Base-by-base conservation (phyloP, 495 filamentous ascomycete species). In the Cryomyces minteri region DNA sequence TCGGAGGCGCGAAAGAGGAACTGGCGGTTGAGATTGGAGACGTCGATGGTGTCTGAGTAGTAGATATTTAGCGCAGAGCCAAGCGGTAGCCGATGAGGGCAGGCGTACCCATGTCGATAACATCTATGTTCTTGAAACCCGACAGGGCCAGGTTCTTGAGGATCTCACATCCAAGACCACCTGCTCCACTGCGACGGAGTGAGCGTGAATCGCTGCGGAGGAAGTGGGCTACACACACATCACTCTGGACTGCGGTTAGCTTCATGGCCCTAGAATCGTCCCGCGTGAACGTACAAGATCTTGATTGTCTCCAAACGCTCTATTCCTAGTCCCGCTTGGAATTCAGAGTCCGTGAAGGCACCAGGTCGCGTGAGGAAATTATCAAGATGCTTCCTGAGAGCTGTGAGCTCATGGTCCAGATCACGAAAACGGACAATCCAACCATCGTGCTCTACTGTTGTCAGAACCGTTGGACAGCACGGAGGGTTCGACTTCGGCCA, bases 21-120 rank as follows among this genome's bases (percentile, higher is more conserved):
- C 58, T 99, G 92, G 25, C 92, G 79, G 60, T 99, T 99, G 40
- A 99, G 72, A 62, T 99, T 99, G 28, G 86, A 94, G 45, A 99
- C 86, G 57, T 99, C 92, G 60, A 99, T 99, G 5, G 88, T 96
- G 57, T 92, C 84, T 38, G 34, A 38, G 34, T 38, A 10, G 34
- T 14, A 40, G 11, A 45, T 63, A 39, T 42, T 39, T 32, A 36
- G 48, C 18, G 18, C 18, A 25, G 18, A 25, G 18, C 18, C 18
- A 25, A 25, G 18, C 18, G 18, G 18, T 25, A 25, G 18, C 18
- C 18, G 18, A 25, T 25, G 18, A 25, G 18, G 1, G 18, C 18
- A 18, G 7, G 56, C 57, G 46, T 62, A 75, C 84, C 88, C 92
- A 99, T 99, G 67, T 99, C 92, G 53, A 99, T 96, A 36, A 99